Evolutionary conservation across 768 basidiomycete species (phyloP).

Genomic region (Trametes cingulata): DNA sequence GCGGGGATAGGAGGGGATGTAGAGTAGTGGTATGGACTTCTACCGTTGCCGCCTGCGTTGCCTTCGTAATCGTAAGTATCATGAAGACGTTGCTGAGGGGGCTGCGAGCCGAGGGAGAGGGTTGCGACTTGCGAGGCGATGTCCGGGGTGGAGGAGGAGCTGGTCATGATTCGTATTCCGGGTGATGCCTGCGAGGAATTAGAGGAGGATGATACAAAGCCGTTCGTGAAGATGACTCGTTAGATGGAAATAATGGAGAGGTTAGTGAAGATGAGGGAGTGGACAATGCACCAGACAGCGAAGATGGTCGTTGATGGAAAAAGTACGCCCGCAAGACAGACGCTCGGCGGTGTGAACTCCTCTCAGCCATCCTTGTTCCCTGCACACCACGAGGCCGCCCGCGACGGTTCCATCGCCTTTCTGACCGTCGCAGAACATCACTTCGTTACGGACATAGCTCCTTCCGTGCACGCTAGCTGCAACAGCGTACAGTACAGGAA

Average conservation of each 20-base stretch:
- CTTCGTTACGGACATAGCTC: neutral
- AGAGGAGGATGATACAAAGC: slow-evolving; percentile 20
- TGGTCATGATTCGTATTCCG: slow-evolving; percentile 60
- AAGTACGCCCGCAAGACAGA: slow-evolving; percentile 22
- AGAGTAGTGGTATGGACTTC: slow-evolving; percentile 70
- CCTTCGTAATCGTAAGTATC: slow-evolving; percentile 85
- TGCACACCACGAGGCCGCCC: slow-evolving; percentile 18
- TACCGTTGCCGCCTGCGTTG: slow-evolving; percentile 46
- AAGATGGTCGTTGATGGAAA: slow-evolving; percentile 36
- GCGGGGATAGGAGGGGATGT: slow-evolving; percentile 62
- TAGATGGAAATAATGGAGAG: slow-evolving; percentile 23
- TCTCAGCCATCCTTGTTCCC: slow-evolving; percentile 2
- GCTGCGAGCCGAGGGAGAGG: slow-evolving; percentile 64
- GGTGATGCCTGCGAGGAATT: slow-evolving; percentile 13
- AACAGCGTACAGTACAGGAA: neutral
- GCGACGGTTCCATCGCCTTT: neutral
- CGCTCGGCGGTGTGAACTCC: slow-evolving; percentile 22
- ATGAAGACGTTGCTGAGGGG: slow-evolving; percentile 77
- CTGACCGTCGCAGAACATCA: slow-evolving; percentile 2
- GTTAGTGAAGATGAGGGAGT: slow-evolving; percentile 24
- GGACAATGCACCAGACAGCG: slow-evolving; percentile 25
- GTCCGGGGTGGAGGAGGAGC: slow-evolving; percentile 69
- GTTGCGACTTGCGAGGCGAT: slow-evolving; percentile 50
- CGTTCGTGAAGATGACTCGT: slow-evolving; percentile 29
- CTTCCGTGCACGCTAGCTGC: neutral